Evolutionary conservation across 345 rosid genomes (phyloP).

Genomic region (Syzygium aqueum): DNA sequence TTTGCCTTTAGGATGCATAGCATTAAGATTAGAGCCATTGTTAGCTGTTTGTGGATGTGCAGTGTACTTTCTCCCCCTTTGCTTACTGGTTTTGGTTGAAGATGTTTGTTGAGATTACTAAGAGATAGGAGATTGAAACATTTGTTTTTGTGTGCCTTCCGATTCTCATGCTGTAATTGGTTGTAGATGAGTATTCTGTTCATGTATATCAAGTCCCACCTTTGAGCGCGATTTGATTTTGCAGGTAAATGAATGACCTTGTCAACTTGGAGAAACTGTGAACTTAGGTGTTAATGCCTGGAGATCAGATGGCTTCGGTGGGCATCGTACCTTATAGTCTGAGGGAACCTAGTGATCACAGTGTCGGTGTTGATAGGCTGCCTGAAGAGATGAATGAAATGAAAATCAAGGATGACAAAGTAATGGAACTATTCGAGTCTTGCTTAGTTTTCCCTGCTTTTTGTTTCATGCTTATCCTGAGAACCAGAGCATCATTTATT

Average conservation of each 20-base stretch:
- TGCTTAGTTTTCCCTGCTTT: not conserved
- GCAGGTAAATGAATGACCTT: slow-evolving; percentile 22
- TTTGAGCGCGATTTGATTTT: not conserved
- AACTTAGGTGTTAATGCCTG: slow-evolving; percentile 5
- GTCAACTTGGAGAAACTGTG: slow-evolving; percentile 5
- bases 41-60: not conserved
- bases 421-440: not conserved
- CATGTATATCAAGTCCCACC: not conserved
- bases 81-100: not conserved
- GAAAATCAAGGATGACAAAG: slow-evolving; percentile 77
- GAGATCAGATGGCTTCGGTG: slow-evolving; percentile 55
- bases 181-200: not conserved
- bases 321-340: slow-evolving; percentile 48
- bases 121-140: not conserved
- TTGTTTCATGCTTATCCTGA: not conserved
- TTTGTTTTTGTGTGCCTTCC: not conserved
- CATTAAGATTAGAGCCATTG: not conserved
- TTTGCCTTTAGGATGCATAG: not conserved
- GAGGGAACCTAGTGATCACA: slow-evolving; percentile 44
- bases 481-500: not conserved
- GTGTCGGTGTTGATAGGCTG: slow-evolving; percentile 59
- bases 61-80: not conserved
- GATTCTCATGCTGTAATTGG: not conserved
- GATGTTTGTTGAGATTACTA: not conserved
- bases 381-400: slow-evolving; percentile 86